Conservation (phyloP, 495 filamentous ascomycete genomes). For the Evansstolkia leycettana region DNA sequence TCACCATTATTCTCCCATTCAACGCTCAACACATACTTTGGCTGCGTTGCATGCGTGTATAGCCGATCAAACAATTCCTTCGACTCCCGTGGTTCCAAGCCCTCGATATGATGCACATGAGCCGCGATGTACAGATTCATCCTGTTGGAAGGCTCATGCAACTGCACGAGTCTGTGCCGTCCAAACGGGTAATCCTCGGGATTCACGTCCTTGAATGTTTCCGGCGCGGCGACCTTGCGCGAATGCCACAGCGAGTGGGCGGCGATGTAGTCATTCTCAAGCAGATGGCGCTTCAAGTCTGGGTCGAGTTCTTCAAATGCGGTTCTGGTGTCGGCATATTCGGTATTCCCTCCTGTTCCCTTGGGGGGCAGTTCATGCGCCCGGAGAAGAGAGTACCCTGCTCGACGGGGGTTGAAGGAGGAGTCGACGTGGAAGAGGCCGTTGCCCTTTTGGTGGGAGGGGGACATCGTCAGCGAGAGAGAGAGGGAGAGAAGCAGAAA, state of each 20-base stretch:
- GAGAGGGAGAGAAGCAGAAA: conserved; percentile 2
- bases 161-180: conserved; percentile 37
- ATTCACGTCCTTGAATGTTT: conserved; percentile 37
- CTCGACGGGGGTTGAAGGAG: conserved; percentile 47
- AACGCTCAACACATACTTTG: conserved; percentile 34
- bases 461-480: conserved; percentile 3
- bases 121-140: conserved; percentile 43
- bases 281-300: conserved; percentile 22
- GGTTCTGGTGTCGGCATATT: conserved; percentile 44
- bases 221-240: conserved; percentile 39
- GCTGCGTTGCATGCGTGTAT: conserved; percentile 34
- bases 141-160: conserved; percentile 39
- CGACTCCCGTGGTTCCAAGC: conserved; percentile 19
- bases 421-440: conserved; percentile 48
- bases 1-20: conserved; percentile 37
- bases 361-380: conserved; percentile 39
- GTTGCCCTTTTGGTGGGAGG: conserved; percentile 39
- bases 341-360: conserved; percentile 40
- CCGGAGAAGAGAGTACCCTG: conserved; percentile 40
- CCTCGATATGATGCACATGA: conserved; percentile 46
- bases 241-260: conserved; percentile 42
- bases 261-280: conserved; percentile 37
- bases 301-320: conserved; percentile 39
- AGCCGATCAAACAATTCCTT: conserved; percentile 29
- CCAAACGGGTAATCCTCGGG: conserved; percentile 28